Base-by-base conservation (phyloP, 1,284 basidiomycete species). In the Melampsora abietis-canadensis region DNA sequence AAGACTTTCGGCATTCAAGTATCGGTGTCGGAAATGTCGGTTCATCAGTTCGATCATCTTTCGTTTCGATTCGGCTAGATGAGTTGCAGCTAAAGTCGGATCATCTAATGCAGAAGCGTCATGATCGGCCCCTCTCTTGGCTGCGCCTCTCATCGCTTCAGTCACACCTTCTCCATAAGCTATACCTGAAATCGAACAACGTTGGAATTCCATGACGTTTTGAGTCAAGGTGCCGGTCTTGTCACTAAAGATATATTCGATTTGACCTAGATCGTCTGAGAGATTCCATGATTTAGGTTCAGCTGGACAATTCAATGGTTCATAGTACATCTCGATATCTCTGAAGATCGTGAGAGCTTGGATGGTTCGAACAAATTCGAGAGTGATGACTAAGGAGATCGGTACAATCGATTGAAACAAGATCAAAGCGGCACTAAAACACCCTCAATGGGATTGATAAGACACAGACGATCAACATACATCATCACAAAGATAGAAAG, bases 211-310 rank as follows among this genome's bases (percentile, higher is more conserved):
- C 94, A 98, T 98, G 78, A 96, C 80, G 77, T 84, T 98, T 82
- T 97, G 92, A 2, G 94, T 96, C 70, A 96, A 87, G 1, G 94
- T 96, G 17, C 93, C 93, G 0, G 94, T 96, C 85, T 98, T 98
- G 87, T 98, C 94, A 5, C 92, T 94, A 83, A 98, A 97, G 79
- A 97, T 86, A 82, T 97, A 98, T 84, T 96, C 94, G 82, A 97
- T 97, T 83, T 97, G 94, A 31, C 94, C 94, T 0, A 98, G 87
- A 82, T 97, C 94, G 81, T 97, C 94, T 2, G 92, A 95, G 79
- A 98, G 95, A 82, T 94, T 95, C 94, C 94, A 97, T 15, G 92
- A 95, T 84, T 98, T 98, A 57, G 94, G 93, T 4, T 94, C 88
- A 79, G 94, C 97, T 0, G 92, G 85, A 60, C 51, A 57, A 65